Conservation (phyloP, 805 yeast genomes). For the Zygoascus flipseniorum region DNA sequence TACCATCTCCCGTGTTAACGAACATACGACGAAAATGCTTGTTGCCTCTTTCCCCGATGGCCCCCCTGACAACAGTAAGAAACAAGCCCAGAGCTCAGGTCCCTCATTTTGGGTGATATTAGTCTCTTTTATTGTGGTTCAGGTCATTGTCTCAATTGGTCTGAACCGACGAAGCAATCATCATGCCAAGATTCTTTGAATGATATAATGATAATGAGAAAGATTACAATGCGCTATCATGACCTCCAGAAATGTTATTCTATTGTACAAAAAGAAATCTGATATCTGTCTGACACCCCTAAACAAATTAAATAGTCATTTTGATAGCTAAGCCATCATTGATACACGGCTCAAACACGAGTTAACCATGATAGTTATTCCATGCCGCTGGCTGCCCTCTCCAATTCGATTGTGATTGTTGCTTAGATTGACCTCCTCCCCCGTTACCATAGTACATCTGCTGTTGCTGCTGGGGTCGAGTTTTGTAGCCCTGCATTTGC, state of each 20-base stretch:
- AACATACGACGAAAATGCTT: constrained; percentile 18
- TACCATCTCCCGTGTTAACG: constrained; percentile 16
- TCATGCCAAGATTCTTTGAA: constrained; percentile 17
- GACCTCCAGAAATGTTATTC: too few species aligned
- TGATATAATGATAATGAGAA: neutral
- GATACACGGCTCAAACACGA: neutral
- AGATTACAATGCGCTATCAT: too few species aligned
- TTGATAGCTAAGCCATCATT: neutral
- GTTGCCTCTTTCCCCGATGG: constrained; percentile 11
- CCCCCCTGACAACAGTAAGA: constrained; percentile 3
- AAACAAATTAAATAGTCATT: neutral
- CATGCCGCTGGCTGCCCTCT: constrained; percentile 18
- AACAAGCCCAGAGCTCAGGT: constrained; percentile 20
- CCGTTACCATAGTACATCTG: constrained; percentile 21
- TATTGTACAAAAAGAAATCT: too few species aligned
- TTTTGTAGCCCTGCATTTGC: neutral
- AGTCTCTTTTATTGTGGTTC: constrained; percentile 17
- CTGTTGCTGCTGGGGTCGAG: constrained; percentile 6
- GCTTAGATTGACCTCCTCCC: constrained; percentile 18
- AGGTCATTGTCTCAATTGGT: constrained; percentile 22
- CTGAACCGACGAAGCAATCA: constrained; percentile 23
- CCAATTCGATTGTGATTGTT: constrained; percentile 16
- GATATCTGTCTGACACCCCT: too few species aligned
- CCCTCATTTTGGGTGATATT: constrained; percentile 22
- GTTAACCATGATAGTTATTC: constrained; percentile 13